Percentiles rank a stretch among this genome's conserved stretches.
Conservation (phyloP, 2,329 filamentous ascomycete genomes). For the Cytospora piceae region DNA sequence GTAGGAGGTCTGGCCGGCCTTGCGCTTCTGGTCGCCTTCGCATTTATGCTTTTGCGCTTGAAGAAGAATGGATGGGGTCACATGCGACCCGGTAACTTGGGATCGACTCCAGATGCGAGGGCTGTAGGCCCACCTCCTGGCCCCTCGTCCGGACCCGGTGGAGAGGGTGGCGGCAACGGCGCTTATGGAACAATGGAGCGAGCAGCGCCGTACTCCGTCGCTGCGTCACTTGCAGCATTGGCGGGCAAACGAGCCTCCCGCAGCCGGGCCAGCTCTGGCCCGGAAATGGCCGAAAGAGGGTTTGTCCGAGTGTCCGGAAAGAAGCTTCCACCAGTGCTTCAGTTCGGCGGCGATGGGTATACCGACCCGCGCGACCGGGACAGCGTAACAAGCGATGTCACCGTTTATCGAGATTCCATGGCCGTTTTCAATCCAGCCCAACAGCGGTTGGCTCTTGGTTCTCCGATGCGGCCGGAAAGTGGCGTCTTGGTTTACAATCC, state of each 20-base stretch:
- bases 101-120: constrained; percentile 13
- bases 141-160: constrained; percentile 15
- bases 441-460: constrained; percentile 55
- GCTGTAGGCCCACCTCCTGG: constrained; percentile 13
- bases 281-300: constrained; percentile 54
- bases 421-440: constrained; percentile 38
- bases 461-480: constrained; percentile 63
- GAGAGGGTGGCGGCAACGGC: constrained; percentile 27
- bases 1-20: constrained; percentile 62
- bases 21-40: constrained; percentile 58
- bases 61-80: constrained; percentile 48
- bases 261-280: constrained; percentile 38
- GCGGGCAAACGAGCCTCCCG: constrained; percentile 46
- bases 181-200: constrained; percentile 49
- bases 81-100: constrained; percentile 37
- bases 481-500: constrained; percentile 64
- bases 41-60: constrained; percentile 58
- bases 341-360: constrained; percentile 66
- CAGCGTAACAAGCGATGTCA: constrained; percentile 47
- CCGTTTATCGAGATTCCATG: constrained; percentile 48
- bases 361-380: constrained; percentile 51
- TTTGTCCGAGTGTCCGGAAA: constrained; percentile 69
- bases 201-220: constrained; percentile 50
- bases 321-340: constrained; percentile 66
- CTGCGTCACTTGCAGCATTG: constrained; percentile 53